A percentile compares a stretch with the other conserved stretches of the same genome.
phyloP scores from a whole-genome alignment of 768 basidiomycete genomes.

The Gymnopilus junonius region DNA sequence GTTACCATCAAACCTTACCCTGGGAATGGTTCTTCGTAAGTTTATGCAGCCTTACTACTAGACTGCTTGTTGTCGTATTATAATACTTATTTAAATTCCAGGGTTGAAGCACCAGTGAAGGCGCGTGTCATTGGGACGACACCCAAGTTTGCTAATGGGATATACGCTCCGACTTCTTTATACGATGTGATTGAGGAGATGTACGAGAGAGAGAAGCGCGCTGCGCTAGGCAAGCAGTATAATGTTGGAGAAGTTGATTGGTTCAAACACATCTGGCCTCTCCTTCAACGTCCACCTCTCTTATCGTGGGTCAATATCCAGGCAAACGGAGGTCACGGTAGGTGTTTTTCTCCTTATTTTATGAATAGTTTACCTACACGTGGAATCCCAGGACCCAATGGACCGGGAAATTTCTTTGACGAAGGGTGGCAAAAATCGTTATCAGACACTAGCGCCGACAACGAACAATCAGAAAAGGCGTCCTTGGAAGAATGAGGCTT shows the following conservation, averaged over 20 bases:
- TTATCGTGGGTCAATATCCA: conserved; percentile 34
- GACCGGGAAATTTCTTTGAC: conserved; percentile 19
- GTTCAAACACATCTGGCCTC: conserved; percentile 36
- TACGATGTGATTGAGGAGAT: conserved; percentile 36
- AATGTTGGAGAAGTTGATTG: conserved; percentile 21
- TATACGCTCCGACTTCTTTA: conserved; percentile 31
- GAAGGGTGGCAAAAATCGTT: conserved; percentile 13
- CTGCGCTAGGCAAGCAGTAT: not conserved
- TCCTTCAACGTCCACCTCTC: conserved; percentile 23
- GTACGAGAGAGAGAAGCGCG: conserved; percentile 21
- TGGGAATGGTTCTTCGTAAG: conserved; percentile 12
- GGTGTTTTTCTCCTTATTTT: not conserved
- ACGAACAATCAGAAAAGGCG: conserved; percentile 13
- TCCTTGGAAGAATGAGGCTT: conserved; percentile 18
- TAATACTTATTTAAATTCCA: not conserved
- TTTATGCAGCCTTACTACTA: not conserved
- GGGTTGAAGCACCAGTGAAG: not conserved
- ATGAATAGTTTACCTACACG: not conserved
- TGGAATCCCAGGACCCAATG: conserved; percentile 13
- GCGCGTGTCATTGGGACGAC: conserved; percentile 29
- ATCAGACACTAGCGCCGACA: not conserved
- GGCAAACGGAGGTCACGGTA: conserved; percentile 36
- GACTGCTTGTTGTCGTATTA: too few species aligned
- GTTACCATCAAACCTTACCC: conserved; percentile 19
- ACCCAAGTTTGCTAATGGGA: conserved; percentile 34